phyloP scores from a whole-genome alignment of 2,329 filamentous ascomycete species.

The Xylaria polymorpha region DNA sequence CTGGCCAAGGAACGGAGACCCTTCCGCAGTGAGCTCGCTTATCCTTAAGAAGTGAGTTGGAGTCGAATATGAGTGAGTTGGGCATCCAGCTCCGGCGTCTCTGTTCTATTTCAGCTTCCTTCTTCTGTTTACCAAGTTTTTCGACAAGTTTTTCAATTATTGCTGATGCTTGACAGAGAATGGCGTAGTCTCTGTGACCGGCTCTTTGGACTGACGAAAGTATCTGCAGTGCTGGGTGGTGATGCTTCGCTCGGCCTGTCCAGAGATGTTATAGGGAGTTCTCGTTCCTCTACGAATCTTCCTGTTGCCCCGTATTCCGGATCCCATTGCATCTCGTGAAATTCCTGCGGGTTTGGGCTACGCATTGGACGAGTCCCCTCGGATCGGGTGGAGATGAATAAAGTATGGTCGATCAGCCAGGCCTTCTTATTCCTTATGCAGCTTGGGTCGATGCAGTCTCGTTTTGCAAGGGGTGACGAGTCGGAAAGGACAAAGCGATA shows the following conservation, averaged over 20 bases:
- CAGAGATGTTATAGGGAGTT: constrained; percentile 42
- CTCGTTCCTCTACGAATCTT: constrained; percentile 52
- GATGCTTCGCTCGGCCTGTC: constrained; percentile 39
- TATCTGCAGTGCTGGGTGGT: constrained; percentile 39
- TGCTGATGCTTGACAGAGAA: constrained; percentile 40
- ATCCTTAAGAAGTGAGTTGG: constrained; percentile 39
- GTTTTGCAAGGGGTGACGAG: constrained; percentile 46
- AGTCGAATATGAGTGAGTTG: constrained; percentile 41
- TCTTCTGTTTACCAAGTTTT: constrained; percentile 40
- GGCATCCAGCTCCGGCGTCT: constrained; percentile 48
- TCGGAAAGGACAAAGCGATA: constrained; percentile 57
- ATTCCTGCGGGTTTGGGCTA: constrained; percentile 54
- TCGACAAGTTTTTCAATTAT: constrained; percentile 43
- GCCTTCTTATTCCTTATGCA: constrained; percentile 55
- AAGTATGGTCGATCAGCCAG: constrained; percentile 58
- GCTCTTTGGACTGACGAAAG: constrained; percentile 33
- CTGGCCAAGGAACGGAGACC: constrained; percentile 48
- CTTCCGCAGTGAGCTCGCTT: constrained; percentile 30
- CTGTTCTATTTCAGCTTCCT: constrained; percentile 40
- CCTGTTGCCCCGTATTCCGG: constrained; percentile 46
- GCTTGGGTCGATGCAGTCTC: constrained; percentile 47
- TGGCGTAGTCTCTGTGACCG: constrained; percentile 39
- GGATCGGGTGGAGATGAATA: constrained; percentile 55
- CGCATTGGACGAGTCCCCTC: constrained; percentile 54
- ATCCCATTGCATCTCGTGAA: constrained; percentile 58